phyloP scores from a whole-genome alignment of 2,329 filamentous ascomycete genomes.

The Ceratocystis colombiana region DNA sequence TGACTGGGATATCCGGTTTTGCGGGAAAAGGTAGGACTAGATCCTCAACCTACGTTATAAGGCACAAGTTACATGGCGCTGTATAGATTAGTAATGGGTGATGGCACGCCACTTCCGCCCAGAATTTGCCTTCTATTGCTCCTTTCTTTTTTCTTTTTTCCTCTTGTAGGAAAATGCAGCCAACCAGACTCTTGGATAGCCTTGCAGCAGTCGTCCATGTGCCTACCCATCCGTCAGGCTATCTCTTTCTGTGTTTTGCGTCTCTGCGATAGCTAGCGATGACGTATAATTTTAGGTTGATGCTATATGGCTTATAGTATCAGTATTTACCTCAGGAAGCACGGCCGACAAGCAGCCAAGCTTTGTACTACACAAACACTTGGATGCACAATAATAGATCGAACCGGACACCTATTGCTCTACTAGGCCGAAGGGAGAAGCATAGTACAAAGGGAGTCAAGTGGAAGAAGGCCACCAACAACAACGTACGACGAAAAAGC shows the following conservation, averaged over 20 bases:
- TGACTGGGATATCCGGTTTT: conserved; percentile 5
- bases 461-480: background rate
- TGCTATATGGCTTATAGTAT: too few relatives aligned
- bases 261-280: too few relatives aligned
- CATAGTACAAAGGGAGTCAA: too few relatives aligned
- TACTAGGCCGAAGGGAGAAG: background rate
- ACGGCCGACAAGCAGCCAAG: background rate
- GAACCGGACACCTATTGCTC: background rate
- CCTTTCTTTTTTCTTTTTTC: too few relatives aligned
- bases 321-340: too few relatives aligned
- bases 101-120: background rate
- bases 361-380: background rate
- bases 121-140: too few relatives aligned
- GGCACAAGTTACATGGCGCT: background rate
- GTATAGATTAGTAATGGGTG: background rate
- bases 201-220: too few relatives aligned
- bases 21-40: background rate
- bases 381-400: background rate
- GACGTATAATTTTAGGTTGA: too few relatives aligned
- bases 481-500: background rate
- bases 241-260: too few relatives aligned
- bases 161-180: too few relatives aligned
- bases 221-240: too few relatives aligned
- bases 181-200: too few relatives aligned
- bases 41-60: background rate